phyloP scores from a whole-genome alignment of 306 rosid genomes.

The Geum urbanum region DNA sequence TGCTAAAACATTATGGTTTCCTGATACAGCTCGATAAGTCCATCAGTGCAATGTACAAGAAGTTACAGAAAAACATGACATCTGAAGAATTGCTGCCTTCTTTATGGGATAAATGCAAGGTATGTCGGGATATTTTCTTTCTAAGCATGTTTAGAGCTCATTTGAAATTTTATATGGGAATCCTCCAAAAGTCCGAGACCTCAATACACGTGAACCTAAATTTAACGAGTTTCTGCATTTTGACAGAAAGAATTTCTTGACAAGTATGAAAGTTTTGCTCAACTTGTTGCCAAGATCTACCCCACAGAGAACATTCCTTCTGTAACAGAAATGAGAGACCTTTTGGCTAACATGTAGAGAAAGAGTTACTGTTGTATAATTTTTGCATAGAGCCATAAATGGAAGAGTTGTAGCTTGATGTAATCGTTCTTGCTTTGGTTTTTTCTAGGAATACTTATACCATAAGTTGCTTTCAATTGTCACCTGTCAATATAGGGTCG shows the following conservation, averaged over 20 bases:
- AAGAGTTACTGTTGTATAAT: constrained; percentile 24
- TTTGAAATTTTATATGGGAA: background rate
- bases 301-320: constrained; percentile 63
- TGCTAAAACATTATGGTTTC: constrained; percentile 13
- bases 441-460: background rate
- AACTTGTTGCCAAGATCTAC: constrained; percentile 77
- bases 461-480: constrained; percentile 18
- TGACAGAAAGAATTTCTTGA: constrained; percentile 90
- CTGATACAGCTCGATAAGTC: constrained; percentile 73
- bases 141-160: background rate
- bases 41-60: constrained; percentile 77
- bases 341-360: constrained; percentile 62
- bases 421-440: background rate
- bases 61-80: constrained; percentile 91
- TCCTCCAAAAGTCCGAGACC: background rate
- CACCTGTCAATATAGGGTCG: background rate
- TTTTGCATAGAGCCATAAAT: constrained; percentile 23
- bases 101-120: constrained; percentile 99
- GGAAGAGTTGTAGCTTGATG: constrained; percentile 14
- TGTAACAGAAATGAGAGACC: constrained; percentile 62
- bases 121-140: constrained; percentile 22
- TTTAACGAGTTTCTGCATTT: constrained; percentile 31
- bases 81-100: constrained; percentile 95
- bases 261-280: constrained; percentile 81
- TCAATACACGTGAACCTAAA: background rate